Conservation (phyloP, 2,329 filamentous ascomycete genomes). For the Diaporthe ampelina region DNA sequence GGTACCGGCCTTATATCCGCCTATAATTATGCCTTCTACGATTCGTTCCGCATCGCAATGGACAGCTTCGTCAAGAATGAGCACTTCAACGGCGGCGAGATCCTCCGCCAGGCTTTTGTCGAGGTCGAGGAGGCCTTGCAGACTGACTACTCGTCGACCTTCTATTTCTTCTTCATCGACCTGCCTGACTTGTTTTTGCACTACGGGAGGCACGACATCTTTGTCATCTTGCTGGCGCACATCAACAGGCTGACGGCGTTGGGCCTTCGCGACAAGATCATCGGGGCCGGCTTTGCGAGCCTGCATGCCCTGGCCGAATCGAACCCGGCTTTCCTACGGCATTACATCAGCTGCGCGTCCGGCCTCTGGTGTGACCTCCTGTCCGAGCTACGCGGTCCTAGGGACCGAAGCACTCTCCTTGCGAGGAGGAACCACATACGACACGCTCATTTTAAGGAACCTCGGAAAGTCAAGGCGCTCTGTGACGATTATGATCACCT, state of each 20-base stretch:
- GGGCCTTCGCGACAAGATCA: slow-evolving; percentile 39
- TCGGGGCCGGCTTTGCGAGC: slow-evolving; percentile 40
- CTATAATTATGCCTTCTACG: slow-evolving; percentile 43
- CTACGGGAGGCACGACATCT: slow-evolving; percentile 42
- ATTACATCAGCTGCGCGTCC: slow-evolving; percentile 43
- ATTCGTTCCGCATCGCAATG: slow-evolving; percentile 43
- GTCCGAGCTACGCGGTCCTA: slow-evolving; percentile 37
- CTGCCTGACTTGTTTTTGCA: slow-evolving; percentile 42
- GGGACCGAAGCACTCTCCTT: slow-evolving; percentile 42
- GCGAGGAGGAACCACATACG: slow-evolving; percentile 42
- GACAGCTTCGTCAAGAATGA: slow-evolving; percentile 42
- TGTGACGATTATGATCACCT: slow-evolving; percentile 40
- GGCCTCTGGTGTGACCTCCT: slow-evolving; percentile 42
- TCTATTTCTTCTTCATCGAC: slow-evolving; percentile 44
- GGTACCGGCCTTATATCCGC: slow-evolving; percentile 40
- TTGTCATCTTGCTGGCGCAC: slow-evolving; percentile 42
- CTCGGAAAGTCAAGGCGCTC: slow-evolving; percentile 22
- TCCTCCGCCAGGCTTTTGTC: slow-evolving; percentile 43
- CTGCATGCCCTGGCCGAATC: slow-evolving; percentile 41
- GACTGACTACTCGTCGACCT: slow-evolving; percentile 41
- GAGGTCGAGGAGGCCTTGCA: slow-evolving; percentile 43
- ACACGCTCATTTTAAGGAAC: slow-evolving; percentile 34
- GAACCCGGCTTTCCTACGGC: slow-evolving; percentile 37
- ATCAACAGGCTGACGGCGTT: slow-evolving; percentile 42
- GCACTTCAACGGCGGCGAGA: slow-evolving; percentile 41